Conservation (phyloP, 169 alveolate genomes). For the Perkinsus chesapeaki region DNA sequence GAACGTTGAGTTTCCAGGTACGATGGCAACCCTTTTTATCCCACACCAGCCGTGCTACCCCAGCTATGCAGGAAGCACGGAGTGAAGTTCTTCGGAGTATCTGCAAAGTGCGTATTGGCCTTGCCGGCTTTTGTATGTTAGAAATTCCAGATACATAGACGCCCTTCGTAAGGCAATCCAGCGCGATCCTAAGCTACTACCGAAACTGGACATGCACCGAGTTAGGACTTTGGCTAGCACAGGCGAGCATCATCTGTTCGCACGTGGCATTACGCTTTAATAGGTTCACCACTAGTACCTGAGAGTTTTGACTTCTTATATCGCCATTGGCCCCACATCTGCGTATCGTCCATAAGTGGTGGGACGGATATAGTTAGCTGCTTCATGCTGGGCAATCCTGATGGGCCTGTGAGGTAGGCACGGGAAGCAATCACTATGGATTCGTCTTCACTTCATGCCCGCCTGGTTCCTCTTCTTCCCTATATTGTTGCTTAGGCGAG, state of each 20-base stretch:
- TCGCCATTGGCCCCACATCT: neutral
- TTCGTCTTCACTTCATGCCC: neutral
- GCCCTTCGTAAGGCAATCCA: neutral
- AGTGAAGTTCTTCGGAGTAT: neutral
- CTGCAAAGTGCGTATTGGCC: neutral
- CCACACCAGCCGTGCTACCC: conserved; percentile 5
- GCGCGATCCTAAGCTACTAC: neutral
- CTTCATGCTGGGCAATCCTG: conserved; percentile 15
- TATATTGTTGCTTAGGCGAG: neutral
- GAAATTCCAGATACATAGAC: neutral
- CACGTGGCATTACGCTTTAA: neutral
- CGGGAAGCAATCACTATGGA: neutral
- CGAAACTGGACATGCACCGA: neutral
- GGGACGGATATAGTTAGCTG: conserved; percentile 20
- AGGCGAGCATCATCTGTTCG: neutral
- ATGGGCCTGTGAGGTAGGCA: neutral
- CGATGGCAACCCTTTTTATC: conserved; percentile 18
- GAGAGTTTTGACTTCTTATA: neutral
- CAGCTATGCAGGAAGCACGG: neutral
- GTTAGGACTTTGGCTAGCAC: neutral
- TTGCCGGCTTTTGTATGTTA: neutral
- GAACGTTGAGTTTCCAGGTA: neutral
- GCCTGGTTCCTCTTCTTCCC: neutral
- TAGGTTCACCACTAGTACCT: neutral
- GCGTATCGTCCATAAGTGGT: conserved; percentile 16